Percentiles rank a stretch among this genome's conserved stretches.
These are phyloP conservation scores for Dendrocalamus sinicus DNA, from an alignment of 176 grass and related monocot genomes.

Conservation along the genomic window DNA sequence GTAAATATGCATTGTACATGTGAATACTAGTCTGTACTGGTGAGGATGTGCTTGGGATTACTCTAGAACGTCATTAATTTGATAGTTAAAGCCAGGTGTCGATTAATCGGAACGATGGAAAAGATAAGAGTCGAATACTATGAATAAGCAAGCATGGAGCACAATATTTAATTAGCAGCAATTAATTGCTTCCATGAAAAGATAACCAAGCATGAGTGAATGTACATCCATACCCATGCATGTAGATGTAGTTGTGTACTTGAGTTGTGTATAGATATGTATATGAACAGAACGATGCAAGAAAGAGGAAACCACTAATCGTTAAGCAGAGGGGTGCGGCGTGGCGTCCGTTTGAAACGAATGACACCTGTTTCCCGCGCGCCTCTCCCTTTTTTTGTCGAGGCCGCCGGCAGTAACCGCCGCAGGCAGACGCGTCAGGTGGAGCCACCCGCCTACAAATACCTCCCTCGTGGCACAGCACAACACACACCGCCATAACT, in stretches of 20 bases:
- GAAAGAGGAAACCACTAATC: neutral
- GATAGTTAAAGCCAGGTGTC: neutral
- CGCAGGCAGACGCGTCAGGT: neutral
- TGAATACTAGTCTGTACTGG: neutral
- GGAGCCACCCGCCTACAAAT: neutral
- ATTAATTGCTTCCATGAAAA: neutral
- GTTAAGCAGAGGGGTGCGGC: neutral
- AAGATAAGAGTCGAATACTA: neutral
- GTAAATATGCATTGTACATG: neutral
- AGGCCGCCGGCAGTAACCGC: neutral
- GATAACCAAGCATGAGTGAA: neutral
- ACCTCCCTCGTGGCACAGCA: neutral
- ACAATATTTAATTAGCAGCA: neutral
- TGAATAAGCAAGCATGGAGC: neutral
- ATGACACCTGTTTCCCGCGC: slow-evolving; percentile 1
- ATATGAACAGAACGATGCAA: neutral
- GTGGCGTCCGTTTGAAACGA: slow-evolving; percentile 9
- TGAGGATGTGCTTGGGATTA: neutral
- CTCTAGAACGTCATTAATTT: neutral
- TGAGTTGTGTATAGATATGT: neutral
- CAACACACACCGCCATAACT: neutral
- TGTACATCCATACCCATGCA: neutral
- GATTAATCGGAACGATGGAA: neutral
- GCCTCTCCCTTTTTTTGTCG: neutral
- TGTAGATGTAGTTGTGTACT: neutral